Evolutionary conservation across 1,284 basidiomycete species (phyloP).

Genomic region (Ganoderma sinense): DNA sequence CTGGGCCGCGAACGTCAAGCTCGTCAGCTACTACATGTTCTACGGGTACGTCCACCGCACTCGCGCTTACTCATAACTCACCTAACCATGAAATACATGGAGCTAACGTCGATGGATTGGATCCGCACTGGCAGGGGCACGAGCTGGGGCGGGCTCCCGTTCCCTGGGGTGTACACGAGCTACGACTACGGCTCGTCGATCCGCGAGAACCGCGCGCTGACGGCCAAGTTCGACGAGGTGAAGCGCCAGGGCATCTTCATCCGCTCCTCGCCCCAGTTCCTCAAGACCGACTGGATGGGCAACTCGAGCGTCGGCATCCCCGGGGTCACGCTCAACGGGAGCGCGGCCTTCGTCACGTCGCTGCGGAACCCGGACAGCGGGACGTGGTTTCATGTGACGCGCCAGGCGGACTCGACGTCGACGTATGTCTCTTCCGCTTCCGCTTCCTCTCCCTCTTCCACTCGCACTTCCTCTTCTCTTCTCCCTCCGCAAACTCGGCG

Average conservation of each 20-base stretch:
- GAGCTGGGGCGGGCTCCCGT: constrained; percentile 80
- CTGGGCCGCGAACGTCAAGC: constrained; percentile 80
- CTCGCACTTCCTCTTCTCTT: background rate
- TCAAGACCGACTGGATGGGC: constrained; percentile 78
- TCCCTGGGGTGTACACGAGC: constrained; percentile 65
- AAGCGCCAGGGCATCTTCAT: constrained; percentile 81
- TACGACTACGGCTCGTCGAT: constrained; percentile 78
- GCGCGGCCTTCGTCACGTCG: constrained; percentile 64
- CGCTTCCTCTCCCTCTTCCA: too few species aligned
- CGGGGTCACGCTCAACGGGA: constrained; percentile 54
- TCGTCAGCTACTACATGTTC: constrained; percentile 84
- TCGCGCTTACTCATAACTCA: too few species aligned
- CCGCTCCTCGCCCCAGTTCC: constrained; percentile 77
- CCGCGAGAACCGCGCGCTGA: constrained; percentile 72
- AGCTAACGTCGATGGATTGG: background rate
- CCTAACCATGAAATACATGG: background rate
- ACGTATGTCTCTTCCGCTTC: constrained; percentile 51
- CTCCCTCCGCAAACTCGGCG: background rate
- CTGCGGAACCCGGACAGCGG: constrained; percentile 72
- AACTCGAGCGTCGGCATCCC: constrained; percentile 59
- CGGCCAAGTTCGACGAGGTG: constrained; percentile 74
- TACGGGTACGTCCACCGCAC: constrained; percentile 70
- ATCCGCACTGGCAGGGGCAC: constrained; percentile 72
- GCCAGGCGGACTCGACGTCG: constrained; percentile 73
- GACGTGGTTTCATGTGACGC: constrained; percentile 73